Base-by-base conservation (phyloP, 352 stramenopile species). In the Pythium folliculosum region DNA sequence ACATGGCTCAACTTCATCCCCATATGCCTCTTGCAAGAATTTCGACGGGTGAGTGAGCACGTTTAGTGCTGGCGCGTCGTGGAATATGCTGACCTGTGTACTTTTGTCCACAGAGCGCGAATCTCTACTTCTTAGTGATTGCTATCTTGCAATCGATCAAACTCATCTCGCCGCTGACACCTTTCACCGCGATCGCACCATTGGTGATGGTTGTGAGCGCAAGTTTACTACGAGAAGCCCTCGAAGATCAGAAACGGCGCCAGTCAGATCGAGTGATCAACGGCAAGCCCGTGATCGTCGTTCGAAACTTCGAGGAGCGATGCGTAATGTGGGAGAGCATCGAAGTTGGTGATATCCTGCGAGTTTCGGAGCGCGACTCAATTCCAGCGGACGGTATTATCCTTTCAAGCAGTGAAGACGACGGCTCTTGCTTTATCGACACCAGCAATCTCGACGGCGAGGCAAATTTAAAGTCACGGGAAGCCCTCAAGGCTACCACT, bases 111-210 rank as follows among this genome's bases (percentile, higher is more conserved):
- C 27, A 93, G 73, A 91, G 95, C 60, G 92, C 91, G 3, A 98
- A 98, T 69, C 72, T 98, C 64, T 98, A 98, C 75, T 98, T 98
- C 74, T 71, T 98, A 14, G 79, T 91, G 64, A 96, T 98, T 49
- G 90, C 90, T 5, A 76, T 94, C 32, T 80, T 98, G 51, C 97
- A 98, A 84, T 94, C 93, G 0, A 82, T 98, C 21, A 89, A 82
- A 50, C 76, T 84, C 14, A 82, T 94, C 25, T 92, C 84, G 8
- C 86, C 88, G 7, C 64, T 93, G 12, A 90, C 76, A 13, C 81
- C 84, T 30, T 73, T 88, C 56, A 92, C 86, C 8, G 88, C 89
- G 17, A 89, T 96, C 50, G 78, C 79, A 2, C 89, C 89, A 35
- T 75, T 96, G 9, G 82, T 95, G 27, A 86, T 95, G 67, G 88